phyloP scores from a whole-genome alignment of 148 eudicot species.

The Vaccinium darrowii region DNA sequence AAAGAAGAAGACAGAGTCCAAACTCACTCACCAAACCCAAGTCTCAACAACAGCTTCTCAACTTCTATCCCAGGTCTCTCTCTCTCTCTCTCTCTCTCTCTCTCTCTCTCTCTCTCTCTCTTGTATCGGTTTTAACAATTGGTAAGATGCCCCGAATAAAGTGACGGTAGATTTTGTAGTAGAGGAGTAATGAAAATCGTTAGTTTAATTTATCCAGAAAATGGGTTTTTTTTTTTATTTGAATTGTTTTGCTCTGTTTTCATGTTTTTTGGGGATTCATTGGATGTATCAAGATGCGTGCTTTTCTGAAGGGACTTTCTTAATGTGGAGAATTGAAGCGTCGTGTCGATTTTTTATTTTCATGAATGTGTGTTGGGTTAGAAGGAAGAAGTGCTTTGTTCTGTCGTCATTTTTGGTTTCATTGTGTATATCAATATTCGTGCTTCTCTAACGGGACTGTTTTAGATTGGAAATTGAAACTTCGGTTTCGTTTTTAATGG shows the following conservation, averaged over 20 bases:
- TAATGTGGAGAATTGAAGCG: background rate
- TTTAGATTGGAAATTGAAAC: background rate
- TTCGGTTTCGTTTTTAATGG: background rate
- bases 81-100: background rate
- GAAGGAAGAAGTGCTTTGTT: background rate
- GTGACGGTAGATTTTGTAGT: background rate
- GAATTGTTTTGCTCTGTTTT: background rate
- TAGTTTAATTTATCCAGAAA: too few relatives aligned
- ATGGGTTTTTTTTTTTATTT: background rate
- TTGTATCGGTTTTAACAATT: background rate
- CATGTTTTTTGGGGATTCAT: background rate
- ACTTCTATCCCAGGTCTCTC: conserved; percentile 4
- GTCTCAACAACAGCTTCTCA: background rate
- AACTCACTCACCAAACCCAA: background rate
- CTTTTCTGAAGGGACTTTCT: background rate
- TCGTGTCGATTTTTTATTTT: background rate
- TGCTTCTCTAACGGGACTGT: background rate
- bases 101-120: background rate
- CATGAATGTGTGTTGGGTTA: background rate
- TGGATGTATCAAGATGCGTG: background rate
- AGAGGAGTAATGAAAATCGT: background rate
- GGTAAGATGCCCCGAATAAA: background rate
- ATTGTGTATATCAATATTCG: background rate
- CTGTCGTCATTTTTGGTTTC: background rate
- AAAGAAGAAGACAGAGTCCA: background rate